These are phyloP conservation scores for Flagelloscypha sp. DNA, from an alignment of 768 basidiomycete genomes.

Conservation along the genomic window DNA sequence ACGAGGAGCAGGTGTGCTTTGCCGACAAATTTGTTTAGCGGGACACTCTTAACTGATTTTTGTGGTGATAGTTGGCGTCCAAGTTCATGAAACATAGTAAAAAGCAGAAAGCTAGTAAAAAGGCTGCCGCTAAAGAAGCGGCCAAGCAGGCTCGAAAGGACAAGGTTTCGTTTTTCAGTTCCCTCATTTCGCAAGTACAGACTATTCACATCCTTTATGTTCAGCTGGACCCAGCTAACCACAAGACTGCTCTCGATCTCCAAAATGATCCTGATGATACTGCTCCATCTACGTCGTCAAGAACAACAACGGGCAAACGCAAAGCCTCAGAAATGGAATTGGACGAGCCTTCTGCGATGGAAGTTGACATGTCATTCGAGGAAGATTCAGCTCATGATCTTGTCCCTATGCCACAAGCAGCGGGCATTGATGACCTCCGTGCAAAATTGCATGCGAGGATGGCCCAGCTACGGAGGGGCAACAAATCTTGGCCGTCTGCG, in stretches of 20 bases:
- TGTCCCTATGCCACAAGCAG: conserved; percentile 57
- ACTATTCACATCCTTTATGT: background rate
- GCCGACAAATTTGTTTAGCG: conserved; percentile 1
- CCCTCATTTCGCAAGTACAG: conserved; percentile 2
- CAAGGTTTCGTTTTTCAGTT: conserved; percentile 50
- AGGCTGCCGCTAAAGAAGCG: conserved; percentile 81
- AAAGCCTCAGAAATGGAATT: conserved; percentile 30
- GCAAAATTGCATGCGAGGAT: conserved; percentile 73
- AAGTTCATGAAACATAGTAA: conserved; percentile 87
- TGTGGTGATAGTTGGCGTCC: conserved; percentile 35
- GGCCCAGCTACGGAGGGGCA: conserved; percentile 46
- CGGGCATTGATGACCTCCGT: conserved; percentile 56
- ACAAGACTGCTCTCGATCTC: conserved; percentile 67
- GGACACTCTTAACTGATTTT: conserved; percentile 2
- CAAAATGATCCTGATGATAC: conserved; percentile 43
- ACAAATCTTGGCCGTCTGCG: conserved; percentile 15
- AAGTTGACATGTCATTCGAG: conserved; percentile 32
- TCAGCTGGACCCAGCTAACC: conserved; percentile 89
- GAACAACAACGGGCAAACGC: conserved; percentile 39
- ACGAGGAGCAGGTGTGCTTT: conserved; percentile 53
- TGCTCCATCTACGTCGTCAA: conserved; percentile 14
- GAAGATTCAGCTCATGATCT: conserved; percentile 23
- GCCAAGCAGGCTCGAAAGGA: conserved; percentile 82
- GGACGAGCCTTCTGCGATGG: conserved; percentile 28
- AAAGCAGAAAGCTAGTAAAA: conserved; percentile 74